A percentile compares a stretch with the other conserved stretches of the same genome.
phyloP scores from a whole-genome alignment of 2,329 filamentous ascomycete species.

The Xylaria sp. region DNA sequence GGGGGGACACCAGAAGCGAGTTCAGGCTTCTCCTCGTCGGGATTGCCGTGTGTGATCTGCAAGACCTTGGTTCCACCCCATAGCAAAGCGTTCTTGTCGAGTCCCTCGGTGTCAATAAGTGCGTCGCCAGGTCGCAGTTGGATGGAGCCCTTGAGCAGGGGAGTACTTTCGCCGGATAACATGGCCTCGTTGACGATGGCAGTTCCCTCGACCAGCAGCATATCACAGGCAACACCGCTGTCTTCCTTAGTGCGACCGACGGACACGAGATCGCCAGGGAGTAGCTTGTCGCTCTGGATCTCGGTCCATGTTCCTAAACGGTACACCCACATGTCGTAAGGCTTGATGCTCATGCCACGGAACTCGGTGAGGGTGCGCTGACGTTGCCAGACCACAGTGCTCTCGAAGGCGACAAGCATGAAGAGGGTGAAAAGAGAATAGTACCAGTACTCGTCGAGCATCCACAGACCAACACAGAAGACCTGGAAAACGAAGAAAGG shows the following conservation, averaged over 20 bases:
- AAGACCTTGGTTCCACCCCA: constrained; percentile 97
- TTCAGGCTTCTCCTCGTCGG: constrained; percentile 66
- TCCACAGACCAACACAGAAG: constrained; percentile 97
- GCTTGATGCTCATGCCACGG: constrained; percentile 98
- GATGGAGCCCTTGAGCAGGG: constrained; percentile 90
- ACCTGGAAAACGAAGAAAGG: constrained; percentile 99
- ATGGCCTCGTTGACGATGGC: constrained; percentile 99
- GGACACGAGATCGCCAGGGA: constrained; percentile 90
- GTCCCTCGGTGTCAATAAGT: constrained; percentile 74
- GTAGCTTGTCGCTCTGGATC: constrained; percentile 80
- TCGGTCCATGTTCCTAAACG: constrained; percentile 83
- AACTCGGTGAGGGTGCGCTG: constrained; percentile 95
- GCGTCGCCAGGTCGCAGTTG: constrained; percentile 82
- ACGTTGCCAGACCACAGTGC: constrained; percentile 97
- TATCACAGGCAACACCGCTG: constrained; percentile 92
- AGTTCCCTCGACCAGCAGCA: constrained; percentile 89
- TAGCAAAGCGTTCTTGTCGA: constrained; percentile 95
- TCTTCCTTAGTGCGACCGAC: constrained; percentile 94
- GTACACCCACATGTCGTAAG: constrained; percentile 90
- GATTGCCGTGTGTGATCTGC: constrained; percentile 83
- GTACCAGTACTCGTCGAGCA: constrained; percentile 99
- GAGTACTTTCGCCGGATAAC: constrained; percentile 97
- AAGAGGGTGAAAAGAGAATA: constrained; percentile 98
- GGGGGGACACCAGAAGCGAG: constrained; percentile 69
- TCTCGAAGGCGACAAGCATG: constrained; percentile 97